A percentile compares a stretch with the other conserved stretches of the same genome.
Conservation (phyloP, 768 basidiomycete genomes). For the Rickenella mellea region DNA sequence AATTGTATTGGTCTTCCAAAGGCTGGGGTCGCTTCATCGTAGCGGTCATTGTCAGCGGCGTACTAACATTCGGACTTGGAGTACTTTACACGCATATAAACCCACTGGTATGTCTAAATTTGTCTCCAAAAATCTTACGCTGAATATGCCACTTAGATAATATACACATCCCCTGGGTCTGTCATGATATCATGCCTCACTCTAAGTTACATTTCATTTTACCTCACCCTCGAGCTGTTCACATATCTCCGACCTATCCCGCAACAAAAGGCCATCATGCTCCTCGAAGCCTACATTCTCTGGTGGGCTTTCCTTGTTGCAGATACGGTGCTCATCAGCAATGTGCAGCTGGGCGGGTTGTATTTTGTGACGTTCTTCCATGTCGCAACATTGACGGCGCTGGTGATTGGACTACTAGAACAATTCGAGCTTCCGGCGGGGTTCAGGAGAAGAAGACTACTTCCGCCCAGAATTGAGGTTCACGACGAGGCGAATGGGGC, state of each 20-base stretch:
- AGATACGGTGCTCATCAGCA: slow-evolving; percentile 35
- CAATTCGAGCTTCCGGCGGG: background rate
- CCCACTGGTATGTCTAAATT: slow-evolving; percentile 42
- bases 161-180: slow-evolving; percentile 47
- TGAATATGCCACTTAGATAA: slow-evolving; percentile 31
- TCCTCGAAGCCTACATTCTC: slow-evolving; percentile 44
- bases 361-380: slow-evolving; percentile 56
- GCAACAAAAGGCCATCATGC: slow-evolving; percentile 40
- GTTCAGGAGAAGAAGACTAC: background rate
- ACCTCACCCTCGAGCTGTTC: slow-evolving; percentile 31
- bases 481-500: too few relatives aligned
- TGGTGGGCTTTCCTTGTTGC: slow-evolving; percentile 50
- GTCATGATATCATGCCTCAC: slow-evolving; percentile 41
- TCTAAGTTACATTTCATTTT: slow-evolving; percentile 38
- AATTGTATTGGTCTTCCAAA: slow-evolving; percentile 6
- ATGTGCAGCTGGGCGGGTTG: slow-evolving; percentile 35
- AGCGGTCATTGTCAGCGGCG: slow-evolving; percentile 35
- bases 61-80: slow-evolving; percentile 38
- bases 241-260: slow-evolving; percentile 18
- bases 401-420: slow-evolving; percentile 28
- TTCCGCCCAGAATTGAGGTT: too few relatives aligned
- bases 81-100: slow-evolving; percentile 45
- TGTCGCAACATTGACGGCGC: slow-evolving; percentile 30
- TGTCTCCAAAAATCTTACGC: background rate
- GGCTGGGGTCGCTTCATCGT: slow-evolving; percentile 57